Conservation (phyloP, 139 green algal genomes). For the Ulvella scutata region DNA sequence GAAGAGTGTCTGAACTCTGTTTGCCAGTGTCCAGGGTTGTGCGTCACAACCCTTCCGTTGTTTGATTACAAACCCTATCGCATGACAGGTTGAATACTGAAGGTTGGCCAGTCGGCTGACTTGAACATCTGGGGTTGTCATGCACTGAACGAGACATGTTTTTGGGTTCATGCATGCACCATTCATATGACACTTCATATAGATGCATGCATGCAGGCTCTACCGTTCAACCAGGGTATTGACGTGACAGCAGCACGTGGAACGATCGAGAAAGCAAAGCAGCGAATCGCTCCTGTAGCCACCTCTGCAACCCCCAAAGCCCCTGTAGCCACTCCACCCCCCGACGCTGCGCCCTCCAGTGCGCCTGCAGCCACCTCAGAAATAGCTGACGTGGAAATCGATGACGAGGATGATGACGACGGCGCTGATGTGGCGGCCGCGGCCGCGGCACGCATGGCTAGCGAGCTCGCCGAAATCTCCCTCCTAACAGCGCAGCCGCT, state of each 20-base stretch:
- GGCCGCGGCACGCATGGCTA: not conserved
- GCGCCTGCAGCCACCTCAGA: not conserved
- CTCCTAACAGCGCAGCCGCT: constrained; percentile 55
- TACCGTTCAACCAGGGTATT: not conserved
- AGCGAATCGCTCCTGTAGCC: not conserved
- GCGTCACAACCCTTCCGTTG: too few species aligned
- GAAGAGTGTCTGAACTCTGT: too few species aligned
- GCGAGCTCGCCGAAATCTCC: constrained; percentile 25
- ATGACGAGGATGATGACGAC: not conserved
- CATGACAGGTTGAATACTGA: too few species aligned
- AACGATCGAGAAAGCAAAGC: not conserved
- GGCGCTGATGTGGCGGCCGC: not conserved
- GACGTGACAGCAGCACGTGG: not conserved
- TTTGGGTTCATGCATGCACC: too few species aligned
- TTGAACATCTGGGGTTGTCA: too few species aligned
- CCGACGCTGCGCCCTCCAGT: not conserved
- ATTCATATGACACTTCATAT: too few species aligned
- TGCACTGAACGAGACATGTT: too few species aligned
- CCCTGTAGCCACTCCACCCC: not conserved
- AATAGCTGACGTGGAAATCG: not conserved
- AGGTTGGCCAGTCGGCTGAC: too few species aligned
- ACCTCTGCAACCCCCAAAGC: not conserved
- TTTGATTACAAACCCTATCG: too few species aligned
- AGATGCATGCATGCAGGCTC: not conserved
- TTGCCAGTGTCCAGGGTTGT: too few species aligned